These are phyloP conservation scores for Arabis hirsuta DNA, from an alignment of 345 rosid genomes.

Conservation along the genomic window DNA sequence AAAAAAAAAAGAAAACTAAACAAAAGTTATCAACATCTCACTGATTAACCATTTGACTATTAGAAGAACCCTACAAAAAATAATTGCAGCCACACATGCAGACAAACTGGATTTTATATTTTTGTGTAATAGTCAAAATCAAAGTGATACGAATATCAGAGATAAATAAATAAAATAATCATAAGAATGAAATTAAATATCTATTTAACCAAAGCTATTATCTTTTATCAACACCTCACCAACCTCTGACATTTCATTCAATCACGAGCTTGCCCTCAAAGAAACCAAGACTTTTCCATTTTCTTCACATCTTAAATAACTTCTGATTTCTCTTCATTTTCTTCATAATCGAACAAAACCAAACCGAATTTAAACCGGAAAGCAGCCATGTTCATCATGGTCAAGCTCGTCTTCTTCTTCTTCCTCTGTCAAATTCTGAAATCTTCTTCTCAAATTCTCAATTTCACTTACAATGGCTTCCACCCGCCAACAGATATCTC, in stretches of 20 bases:
- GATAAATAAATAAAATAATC: background rate
- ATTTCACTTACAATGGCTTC: conserved; percentile 42
- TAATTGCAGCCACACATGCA: conserved; percentile 35
- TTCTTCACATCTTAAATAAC: conserved; percentile 3
- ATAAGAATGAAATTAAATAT: background rate
- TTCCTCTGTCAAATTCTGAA: conserved; percentile 26
- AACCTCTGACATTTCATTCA: conserved; percentile 21
- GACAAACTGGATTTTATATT: conserved; percentile 24
- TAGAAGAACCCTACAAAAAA: conserved; percentile 10
- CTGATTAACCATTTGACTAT: conserved; percentile 20
- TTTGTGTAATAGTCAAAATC: conserved; percentile 19
- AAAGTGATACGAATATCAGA: conserved; percentile 17
- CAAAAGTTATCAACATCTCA: conserved; percentile 25
- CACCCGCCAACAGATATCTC: conserved; percentile 41
- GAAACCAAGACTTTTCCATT: conserved; percentile 25
- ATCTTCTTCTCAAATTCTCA: conserved; percentile 38
- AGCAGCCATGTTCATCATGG: conserved; percentile 33
- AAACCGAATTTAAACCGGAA: conserved; percentile 34
- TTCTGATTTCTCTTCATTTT: background rate
- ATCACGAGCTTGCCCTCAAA: conserved; percentile 26
- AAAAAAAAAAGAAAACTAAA: background rate
- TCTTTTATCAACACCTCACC: conserved; percentile 36
- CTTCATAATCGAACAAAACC: background rate
- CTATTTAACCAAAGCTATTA: conserved; percentile 8
- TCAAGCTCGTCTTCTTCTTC: conserved; percentile 33